Evolutionary conservation across 202 grass and related monocot species (phyloP), one percentile per base, ranked within the genome.

Genomic region (Digitaria exilis): DNA sequence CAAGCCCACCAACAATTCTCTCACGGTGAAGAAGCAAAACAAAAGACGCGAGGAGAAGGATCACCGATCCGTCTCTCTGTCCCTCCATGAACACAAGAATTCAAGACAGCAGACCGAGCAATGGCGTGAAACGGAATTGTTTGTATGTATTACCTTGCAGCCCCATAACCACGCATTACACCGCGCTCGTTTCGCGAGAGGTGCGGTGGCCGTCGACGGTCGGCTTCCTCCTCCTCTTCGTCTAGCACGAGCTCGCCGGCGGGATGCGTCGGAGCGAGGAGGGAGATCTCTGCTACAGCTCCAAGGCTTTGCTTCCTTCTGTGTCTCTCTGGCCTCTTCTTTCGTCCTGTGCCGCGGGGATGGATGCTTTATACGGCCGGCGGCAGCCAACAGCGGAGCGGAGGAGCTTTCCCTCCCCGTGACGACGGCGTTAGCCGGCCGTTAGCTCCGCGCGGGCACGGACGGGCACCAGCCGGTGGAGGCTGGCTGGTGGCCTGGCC

Each of bases 131-230:
- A 1, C 11, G 24, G 32, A 10, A 18, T 55, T n/a, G 10, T 24
- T 9, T n/a, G 14, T 61, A n/a, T n/a, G n/a, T n/a, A n/a, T n/a
- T n/a, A 94, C 93, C 93, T 92, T 91, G 93, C 65, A 89, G 93
- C 46, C 91, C 90, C 93, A 96, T 96, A 31, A 7, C 79, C 46
- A 45, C 84, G 86, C 85, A 88, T 85, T 70, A 76, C 85, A 85
- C 78, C 24, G 17, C 44, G 73, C 7, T 37, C 13, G 72, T 34
- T 69, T n/a, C n/a, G n/a, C 63, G 51, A 71, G 15, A 15, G 28
- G 58, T 13, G 22, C 60, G 43, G 12, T 46, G 46, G 48, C 64
- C 39, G 18, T 10, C 57, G 41, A 39, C 37, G 37, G 37, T 15
- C 4, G 7, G 17, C 69, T 57, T 17, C 7, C 5, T n/a, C n/a